phyloP scores from a whole-genome alignment of 2,329 filamentous ascomycete genomes.

The Meredithiella fracta region DNA sequence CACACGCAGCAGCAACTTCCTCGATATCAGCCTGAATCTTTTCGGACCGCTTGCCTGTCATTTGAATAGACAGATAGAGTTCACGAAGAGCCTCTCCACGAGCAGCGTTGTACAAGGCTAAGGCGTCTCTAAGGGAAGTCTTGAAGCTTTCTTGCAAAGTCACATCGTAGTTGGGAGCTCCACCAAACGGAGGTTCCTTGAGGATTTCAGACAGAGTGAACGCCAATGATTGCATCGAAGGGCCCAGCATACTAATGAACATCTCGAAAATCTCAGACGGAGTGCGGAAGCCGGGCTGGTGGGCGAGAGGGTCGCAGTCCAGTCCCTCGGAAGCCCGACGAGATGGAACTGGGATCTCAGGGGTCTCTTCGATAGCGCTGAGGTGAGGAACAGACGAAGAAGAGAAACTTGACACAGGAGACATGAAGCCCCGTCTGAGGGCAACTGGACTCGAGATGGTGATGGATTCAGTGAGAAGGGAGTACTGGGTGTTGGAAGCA shows the following conservation, averaged over 20 bases:
- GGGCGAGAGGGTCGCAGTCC: conserved; percentile 6
- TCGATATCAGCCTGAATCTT: conserved; percentile 85
- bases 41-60: conserved; percentile 49
- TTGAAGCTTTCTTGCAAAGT: conserved; percentile 65
- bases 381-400: conserved; percentile 17
- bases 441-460: neutral
- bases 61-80: conserved; percentile 65
- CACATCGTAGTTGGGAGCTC: conserved; percentile 50
- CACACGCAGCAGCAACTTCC: conserved; percentile 93
- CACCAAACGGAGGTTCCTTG: conserved; percentile 67
- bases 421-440: conserved; percentile 6
- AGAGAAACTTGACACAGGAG: conserved; percentile 13
- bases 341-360: conserved; percentile 2
- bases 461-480: conserved; percentile 49
- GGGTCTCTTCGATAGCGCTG: conserved; percentile 16
- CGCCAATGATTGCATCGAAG: conserved; percentile 90
- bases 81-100: conserved; percentile 59
- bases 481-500: conserved; percentile 78
- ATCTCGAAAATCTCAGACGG: conserved; percentile 78
- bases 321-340: conserved; percentile 10
- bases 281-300: conserved; percentile 31
- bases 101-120: conserved; percentile 61
- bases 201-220: conserved; percentile 81
- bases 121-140: conserved; percentile 62
- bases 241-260: conserved; percentile 77